Percentiles rank a stretch among this genome's conserved stretches.
These are phyloP conservation scores for Scheffersomyces titani DNA, from an alignment of 1,139 yeast species.

Conservation along the genomic window DNA sequence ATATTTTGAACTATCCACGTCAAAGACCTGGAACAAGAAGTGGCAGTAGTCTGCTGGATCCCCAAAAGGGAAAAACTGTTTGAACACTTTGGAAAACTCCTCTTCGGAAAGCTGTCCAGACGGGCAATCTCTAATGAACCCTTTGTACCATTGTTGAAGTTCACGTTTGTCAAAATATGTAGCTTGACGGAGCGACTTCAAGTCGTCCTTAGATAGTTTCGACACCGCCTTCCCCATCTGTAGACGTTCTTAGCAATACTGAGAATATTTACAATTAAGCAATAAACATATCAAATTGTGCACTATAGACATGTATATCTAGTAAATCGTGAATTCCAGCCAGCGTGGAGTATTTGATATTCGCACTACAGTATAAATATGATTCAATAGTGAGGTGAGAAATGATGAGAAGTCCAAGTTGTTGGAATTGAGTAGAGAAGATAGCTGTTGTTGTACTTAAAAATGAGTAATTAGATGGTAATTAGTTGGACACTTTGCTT, in stretches of 20 bases:
- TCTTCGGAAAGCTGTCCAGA: slow-evolving; percentile 83
- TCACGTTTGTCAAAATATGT: slow-evolving; percentile 94
- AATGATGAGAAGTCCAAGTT: neutral
- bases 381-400: neutral
- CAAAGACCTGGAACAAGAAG: slow-evolving; percentile 86
- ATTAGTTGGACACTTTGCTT: neutral
- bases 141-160: slow-evolving; percentile 97
- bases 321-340: neutral
- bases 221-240: slow-evolving; percentile 94
- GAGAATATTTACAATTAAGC: neutral
- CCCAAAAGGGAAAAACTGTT: slow-evolving; percentile 98
- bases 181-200: slow-evolving; percentile 76
- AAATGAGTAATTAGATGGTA: neutral
- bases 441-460: neutral
- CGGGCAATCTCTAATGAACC: slow-evolving; percentile 92
- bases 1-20: slow-evolving; percentile 74
- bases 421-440: neutral
- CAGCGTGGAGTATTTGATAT: neutral
- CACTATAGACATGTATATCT: neutral
- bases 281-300: neutral
- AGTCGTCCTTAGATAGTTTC: slow-evolving; percentile 87
- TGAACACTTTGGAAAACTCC: slow-evolving; percentile 88
- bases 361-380: neutral
- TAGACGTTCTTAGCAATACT: neutral
- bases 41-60: slow-evolving; percentile 92